Conservation (phyloP, 352 stramenopile species). For the Halophytophthora polymorphica region DNA sequence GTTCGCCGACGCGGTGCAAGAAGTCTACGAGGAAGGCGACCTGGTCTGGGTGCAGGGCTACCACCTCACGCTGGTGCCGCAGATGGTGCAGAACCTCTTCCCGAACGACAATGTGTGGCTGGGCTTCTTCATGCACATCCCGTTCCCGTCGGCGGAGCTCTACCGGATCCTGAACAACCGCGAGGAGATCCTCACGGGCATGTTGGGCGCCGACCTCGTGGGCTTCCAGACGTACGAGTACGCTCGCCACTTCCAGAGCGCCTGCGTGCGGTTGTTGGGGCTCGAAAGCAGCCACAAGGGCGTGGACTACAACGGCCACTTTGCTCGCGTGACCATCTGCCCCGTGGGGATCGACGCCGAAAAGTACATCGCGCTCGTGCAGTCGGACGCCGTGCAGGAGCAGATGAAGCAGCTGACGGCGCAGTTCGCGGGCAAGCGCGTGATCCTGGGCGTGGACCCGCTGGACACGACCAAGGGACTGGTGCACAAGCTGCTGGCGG, state of each 20-base stretch:
- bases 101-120: conserved; percentile 89
- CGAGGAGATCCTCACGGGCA: conserved; percentile 84
- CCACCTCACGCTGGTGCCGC: conserved; percentile 85
- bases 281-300: conserved; percentile 87
- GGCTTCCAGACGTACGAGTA: conserved; percentile 92
- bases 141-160: conserved; percentile 87
- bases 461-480: conserved; percentile 89
- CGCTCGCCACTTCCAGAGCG: conserved; percentile 86
- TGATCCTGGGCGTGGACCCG: conserved; percentile 84
- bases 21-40: conserved; percentile 88
- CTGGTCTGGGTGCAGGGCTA: conserved; percentile 91
- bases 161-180: conserved; percentile 89
- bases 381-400: conserved; percentile 61
- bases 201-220: conserved; percentile 86
- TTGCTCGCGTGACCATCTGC: conserved; percentile 84
- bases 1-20: conserved; percentile 84
- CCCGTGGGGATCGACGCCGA: conserved; percentile 86
- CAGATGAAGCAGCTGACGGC: conserved; percentile 51
- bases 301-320: conserved; percentile 87
- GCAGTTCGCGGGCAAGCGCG: conserved; percentile 79
- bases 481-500: conserved; percentile 87
- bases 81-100: conserved; percentile 88
- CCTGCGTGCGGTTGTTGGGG: conserved; percentile 79
- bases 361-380: conserved; percentile 67
- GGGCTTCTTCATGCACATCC: conserved; percentile 89